Evolutionary conservation across 495 filamentous ascomycete genomes (phyloP), one percentile per base, ranked within the genome.

Genomic region (Penicillium alfredii): DNA sequence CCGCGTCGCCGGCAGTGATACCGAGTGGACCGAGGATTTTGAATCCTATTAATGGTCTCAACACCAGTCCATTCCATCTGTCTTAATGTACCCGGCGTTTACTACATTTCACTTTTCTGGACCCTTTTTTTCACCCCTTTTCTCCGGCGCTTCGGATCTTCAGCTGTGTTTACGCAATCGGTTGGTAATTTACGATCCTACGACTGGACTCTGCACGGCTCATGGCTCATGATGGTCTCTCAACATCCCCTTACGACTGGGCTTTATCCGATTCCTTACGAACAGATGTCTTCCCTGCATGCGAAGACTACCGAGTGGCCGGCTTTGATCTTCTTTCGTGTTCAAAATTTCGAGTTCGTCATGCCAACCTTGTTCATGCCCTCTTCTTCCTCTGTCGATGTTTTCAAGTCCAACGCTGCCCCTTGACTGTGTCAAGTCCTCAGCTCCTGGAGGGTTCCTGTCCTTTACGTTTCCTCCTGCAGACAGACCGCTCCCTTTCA

Each of bases 21-120:
- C 41, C 13, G 68, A 61, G 25, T 74, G 71, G 72, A 67, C 68
- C 4, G 71, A 73, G 39, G 68, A 73, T 12, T 55, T 64, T 39
- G 66, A 69, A 36, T 45, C 64, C 21, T 69, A 72, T 30, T 72
- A 51, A 60, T 49, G 18, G 19, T 17, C 28, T 30, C 10, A 9
- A 9, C 14, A 28, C 39, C 40, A 43, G 14, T 30, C 24, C 40
- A 34, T 33, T 2, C 12, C 14, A 30, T 31, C 22, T 30, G 14
- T 35, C 25, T 29, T 37, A 20, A 7, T 29, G 7, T 8, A 14
- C 13, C 20, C 27, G 30, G 24, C 33, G 24, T 20, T 26, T 22
- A 4, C 28, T 33, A 19, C 23, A 42, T 23, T 45, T 27, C 13
- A 33, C 25, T 49, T 40, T 11, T 24, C 22, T 38, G 36, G 33